Evolutionary conservation across 2,329 filamentous ascomycete species (phyloP), one percentile per base, ranked within the genome.

Genomic region (Talaromyces marneffei): DNA sequence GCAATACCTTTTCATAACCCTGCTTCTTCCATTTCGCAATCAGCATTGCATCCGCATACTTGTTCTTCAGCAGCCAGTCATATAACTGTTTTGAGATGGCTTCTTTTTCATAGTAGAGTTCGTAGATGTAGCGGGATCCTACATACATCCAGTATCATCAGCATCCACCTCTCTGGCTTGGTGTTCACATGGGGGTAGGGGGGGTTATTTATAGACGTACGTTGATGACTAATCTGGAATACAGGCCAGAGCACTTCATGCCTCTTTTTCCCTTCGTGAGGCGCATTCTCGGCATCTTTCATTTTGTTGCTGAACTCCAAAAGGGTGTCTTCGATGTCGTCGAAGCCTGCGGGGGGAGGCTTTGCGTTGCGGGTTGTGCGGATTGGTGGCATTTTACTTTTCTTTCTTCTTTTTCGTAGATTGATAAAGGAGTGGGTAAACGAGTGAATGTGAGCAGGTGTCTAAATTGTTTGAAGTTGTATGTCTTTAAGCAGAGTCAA

Each of bases 11-110:
- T 77, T 99, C 94, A 71, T 99, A 99, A 16, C 94, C 94, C 71
- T 95, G 90, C 80, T 99, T 99, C 85, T 99, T 99, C 94, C 94
- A 99, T 80, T 99, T 99, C 14, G 94, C 94, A 72, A 99, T 97
- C 72, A 99, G 80, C 80, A 92, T 94, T 50, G 90, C 86, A 77
- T 99, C 94, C 4, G 92, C 94, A 74, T 99, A 97, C 55, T 88
- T 87, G 73, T 99, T 97, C 84, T 99, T 99, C 63, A 99, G 80
- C 66, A 97, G 80, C 88, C 91, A 99, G 68, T 97, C 94, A 77
- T 99, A 99, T 20, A 99, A 82, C 76, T 88, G 82, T 78, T 90
- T 93, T 76, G 86, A 90, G 74, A 99, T 97, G 57, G 93, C 93
- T 78, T 97, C 91, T 78, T 97, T 96, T 76, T 95, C 89, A 78